Percentiles rank a stretch among this genome's conserved stretches.
Conservation (phyloP, 164 flowering plant species). For the Chloranthus sessilifolius region DNA sequence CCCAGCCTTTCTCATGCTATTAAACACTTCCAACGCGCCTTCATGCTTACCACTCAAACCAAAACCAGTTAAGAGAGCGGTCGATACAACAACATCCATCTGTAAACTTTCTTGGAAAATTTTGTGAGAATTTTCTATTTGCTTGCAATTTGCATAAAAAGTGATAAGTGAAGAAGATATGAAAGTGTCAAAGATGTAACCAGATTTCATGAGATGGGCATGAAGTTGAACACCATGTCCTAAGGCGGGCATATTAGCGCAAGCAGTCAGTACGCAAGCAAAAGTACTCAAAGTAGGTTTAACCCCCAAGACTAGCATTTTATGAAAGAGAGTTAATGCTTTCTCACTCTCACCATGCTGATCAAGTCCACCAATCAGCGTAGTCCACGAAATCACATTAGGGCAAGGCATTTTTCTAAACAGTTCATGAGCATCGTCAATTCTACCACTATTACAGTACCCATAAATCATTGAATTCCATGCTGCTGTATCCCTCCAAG, state of each 20-base stretch:
- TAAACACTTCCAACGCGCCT: constrained; percentile 10
- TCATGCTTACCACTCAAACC: constrained; percentile 10
- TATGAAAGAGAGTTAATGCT: constrained; percentile 10
- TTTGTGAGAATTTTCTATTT: constrained; percentile 3
- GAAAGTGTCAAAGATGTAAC: constrained; percentile 5
- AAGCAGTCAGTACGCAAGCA: constrained; percentile 13
- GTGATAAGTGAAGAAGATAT: constrained; percentile 14
- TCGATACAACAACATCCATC: constrained; percentile 13
- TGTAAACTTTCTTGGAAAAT: constrained; percentile 7
- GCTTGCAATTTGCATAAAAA: constrained; percentile 14
- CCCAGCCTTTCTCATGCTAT: constrained; percentile 4
- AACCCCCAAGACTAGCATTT: constrained; percentile 8
- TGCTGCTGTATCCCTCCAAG: constrained; percentile 16
- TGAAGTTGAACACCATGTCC: constrained; percentile 14
- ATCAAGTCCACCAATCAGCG: constrained; percentile 13
- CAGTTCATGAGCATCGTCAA: constrained; percentile 12
- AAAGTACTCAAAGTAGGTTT: constrained; percentile 13
- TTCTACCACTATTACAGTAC: constrained; percentile 15
- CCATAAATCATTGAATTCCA: constrained; percentile 19
- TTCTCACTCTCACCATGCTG: constrained; percentile 7
- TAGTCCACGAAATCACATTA: constrained; percentile 19
- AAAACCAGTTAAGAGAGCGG: constrained; percentile 17
- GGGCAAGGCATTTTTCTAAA: constrained; percentile 10
- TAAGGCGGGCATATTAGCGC: constrained; percentile 8
- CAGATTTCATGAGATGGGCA: constrained; percentile 12